These are phyloP conservation scores for Fusarium bulbicola DNA, from an alignment of 2,329 filamentous ascomycete species.

Conservation along the genomic window DNA sequence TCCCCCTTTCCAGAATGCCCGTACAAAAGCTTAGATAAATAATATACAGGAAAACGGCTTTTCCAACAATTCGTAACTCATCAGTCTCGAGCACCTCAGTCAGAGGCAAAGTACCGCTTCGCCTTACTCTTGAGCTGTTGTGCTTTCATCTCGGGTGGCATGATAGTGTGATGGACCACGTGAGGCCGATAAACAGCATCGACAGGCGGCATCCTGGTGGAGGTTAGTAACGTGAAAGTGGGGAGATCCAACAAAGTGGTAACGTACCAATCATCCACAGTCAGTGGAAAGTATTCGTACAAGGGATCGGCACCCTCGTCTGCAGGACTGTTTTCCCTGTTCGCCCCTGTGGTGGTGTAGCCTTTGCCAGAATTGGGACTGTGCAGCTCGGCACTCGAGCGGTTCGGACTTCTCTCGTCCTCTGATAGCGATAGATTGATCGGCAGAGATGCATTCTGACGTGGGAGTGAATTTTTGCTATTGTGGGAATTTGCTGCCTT, in stretches of 20 bases:
- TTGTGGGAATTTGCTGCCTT: constrained; percentile 33
- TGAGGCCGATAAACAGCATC: constrained; percentile 92
- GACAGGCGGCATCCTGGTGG: constrained; percentile 78
- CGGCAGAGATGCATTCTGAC: constrained; percentile 48
- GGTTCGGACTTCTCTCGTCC: constrained; percentile 67
- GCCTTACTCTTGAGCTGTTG: constrained; percentile 71
- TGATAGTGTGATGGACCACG: constrained; percentile 87
- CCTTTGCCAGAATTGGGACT: constrained; percentile 61
- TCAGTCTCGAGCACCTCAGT: constrained; percentile 48
- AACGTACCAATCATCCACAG: constrained; percentile 82
- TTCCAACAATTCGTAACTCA: constrained; percentile 37
- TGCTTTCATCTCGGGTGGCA: constrained; percentile 75
- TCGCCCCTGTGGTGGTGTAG: constrained; percentile 46
- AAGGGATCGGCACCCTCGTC: constrained; percentile 84
- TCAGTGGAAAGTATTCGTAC: constrained; percentile 95
- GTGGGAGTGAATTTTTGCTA: constrained; percentile 35
- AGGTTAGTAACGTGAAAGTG: constrained; percentile 22
- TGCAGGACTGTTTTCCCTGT: constrained; percentile 66
- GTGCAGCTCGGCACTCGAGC: constrained; percentile 58
- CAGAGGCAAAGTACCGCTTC: constrained; percentile 77
- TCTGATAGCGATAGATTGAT: constrained; percentile 67
- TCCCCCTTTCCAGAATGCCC: background rate
- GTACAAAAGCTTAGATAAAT: constrained; percentile 5
- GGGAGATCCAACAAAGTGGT: constrained; percentile 3
- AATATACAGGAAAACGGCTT: constrained; percentile 30